Conservation (phyloP, 345 rosid genomes). For the Geranium brycei region DNA sequence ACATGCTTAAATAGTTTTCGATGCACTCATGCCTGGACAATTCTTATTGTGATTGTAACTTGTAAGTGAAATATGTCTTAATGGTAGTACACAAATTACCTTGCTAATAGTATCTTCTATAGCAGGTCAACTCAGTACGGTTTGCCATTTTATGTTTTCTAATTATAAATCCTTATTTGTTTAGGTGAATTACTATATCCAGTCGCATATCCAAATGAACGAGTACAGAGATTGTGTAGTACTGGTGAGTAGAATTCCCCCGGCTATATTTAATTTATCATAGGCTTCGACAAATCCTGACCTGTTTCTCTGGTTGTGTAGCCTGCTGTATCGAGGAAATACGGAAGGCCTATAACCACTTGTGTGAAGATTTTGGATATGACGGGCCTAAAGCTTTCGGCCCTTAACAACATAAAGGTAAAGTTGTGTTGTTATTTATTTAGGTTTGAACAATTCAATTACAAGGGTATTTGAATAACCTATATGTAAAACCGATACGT, state of each 20-base stretch:
- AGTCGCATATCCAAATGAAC: conserved; percentile 96
- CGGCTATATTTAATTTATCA: not conserved
- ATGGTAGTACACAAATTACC: too few species aligned
- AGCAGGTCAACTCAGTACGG: too few species aligned
- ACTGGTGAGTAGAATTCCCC: conserved; percentile 38
- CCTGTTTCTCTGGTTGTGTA: conserved; percentile 13
- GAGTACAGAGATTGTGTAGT: conserved; percentile 88
- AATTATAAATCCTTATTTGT: conserved; percentile 2
- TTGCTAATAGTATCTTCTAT: too few species aligned
- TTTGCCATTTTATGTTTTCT: not conserved
- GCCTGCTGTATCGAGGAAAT: conserved; percentile 69
- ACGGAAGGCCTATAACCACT: conserved; percentile 53
- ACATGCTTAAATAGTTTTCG: too few species aligned
- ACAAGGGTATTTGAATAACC: too few species aligned
- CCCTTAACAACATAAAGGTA: conserved; percentile 85
- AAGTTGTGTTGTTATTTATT: not conserved
- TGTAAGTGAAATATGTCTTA: too few species aligned
- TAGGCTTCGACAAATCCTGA: conserved; percentile 6
- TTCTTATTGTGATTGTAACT: too few species aligned
- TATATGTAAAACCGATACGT: too few species aligned
- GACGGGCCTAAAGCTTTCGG: conserved; percentile 89
- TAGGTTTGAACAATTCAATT: too few species aligned
- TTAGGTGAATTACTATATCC: conserved; percentile 77
- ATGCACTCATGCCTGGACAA: too few species aligned
- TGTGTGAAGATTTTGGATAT: conserved; percentile 89